Percentiles rank a stretch among this genome's conserved stretches.
Evolutionary conservation across 2,329 filamentous ascomycete species (phyloP).

Genomic region (Paracoccidioides lutzii): DNA sequence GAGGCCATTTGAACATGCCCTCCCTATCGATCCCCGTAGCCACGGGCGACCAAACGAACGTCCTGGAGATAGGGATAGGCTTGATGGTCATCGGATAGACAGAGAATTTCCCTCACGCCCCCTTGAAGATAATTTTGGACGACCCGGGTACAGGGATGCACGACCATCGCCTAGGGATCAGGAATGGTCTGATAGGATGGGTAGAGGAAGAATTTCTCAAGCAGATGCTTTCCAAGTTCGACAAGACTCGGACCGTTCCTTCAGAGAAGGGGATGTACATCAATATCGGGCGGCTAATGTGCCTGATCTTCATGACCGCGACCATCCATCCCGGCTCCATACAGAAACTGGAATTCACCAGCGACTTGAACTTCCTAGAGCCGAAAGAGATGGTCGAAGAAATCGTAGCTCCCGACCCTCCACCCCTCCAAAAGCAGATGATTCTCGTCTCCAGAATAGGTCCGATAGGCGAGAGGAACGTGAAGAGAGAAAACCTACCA

Average conservation of each 20-base stretch:
- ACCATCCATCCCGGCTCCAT: slow-evolving; percentile 6
- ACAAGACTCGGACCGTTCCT: slow-evolving; percentile 5
- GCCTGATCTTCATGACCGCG: slow-evolving; percentile 3
- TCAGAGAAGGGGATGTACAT: slow-evolving; percentile 16
- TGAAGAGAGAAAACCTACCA: slow-evolving; percentile 24
- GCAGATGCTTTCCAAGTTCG: slow-evolving; percentile 19
- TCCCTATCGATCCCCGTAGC: slow-evolving; percentile 19
- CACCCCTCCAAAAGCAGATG: slow-evolving; percentile 10
- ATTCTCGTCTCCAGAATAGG: slow-evolving; percentile 8
- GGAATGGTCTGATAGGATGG: slow-evolving; percentile 27
- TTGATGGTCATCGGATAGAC: slow-evolving; percentile 10
- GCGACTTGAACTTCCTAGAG: slow-evolving; percentile 6
- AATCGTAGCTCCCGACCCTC: slow-evolving; percentile 13
- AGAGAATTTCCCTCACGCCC: slow-evolving; percentile 23
- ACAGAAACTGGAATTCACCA: slow-evolving; percentile 4
- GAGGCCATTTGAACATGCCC: slow-evolving; percentile 22
- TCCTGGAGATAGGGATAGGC: slow-evolving; percentile 17
- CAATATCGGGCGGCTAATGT: slow-evolving; percentile 17
- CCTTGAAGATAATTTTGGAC: slow-evolving; percentile 29
- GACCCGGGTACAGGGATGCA: slow-evolving; percentile 23
- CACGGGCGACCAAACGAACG: slow-evolving; percentile 25
- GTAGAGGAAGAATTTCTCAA: slow-evolving; percentile 20
- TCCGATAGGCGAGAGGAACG: slow-evolving; percentile 22
- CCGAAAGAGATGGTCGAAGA: slow-evolving; percentile 10
- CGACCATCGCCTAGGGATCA: slow-evolving; percentile 22